Evolutionary conservation across 768 basidiomycete genomes (phyloP).

Genomic region (Strobilomyces dryophilus): DNA sequence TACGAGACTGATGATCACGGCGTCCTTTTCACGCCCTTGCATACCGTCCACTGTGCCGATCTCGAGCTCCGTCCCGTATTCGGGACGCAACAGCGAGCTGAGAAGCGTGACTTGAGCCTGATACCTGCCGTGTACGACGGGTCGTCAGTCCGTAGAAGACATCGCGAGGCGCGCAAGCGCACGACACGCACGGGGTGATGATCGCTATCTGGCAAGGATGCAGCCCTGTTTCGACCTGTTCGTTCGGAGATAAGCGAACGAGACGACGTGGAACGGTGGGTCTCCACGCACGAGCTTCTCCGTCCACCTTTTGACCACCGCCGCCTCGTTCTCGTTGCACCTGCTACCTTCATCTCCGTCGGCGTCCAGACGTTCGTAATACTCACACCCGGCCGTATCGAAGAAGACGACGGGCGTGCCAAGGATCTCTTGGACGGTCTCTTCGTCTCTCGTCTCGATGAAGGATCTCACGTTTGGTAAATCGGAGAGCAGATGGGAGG

Average conservation of each 20-base stretch:
- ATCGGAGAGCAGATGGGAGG: conserved; percentile 66
- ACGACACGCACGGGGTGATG: conserved; percentile 77
- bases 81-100: conserved; percentile 67
- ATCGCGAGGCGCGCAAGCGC: neutral
- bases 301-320: conserved; percentile 79
- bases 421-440: conserved; percentile 68
- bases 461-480: conserved; percentile 49
- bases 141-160: too few species aligned
- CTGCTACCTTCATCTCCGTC: conserved; percentile 86
- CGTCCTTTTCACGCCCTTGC: conserved; percentile 96
- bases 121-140: conserved; percentile 42
- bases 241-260: neutral
- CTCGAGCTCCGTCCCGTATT: conserved; percentile 68
- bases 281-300: conserved; percentile 59
- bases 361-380: conserved; percentile 77
- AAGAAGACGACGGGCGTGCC: conserved; percentile 84
- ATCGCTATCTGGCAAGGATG: conserved; percentile 74
- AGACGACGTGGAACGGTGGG: too few species aligned
- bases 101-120: conserved; percentile 91
- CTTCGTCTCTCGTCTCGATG: conserved; percentile 42
- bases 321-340: conserved; percentile 93
- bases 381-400: conserved; percentile 93
- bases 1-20: conserved; percentile 88
- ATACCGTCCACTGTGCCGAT: conserved; percentile 96
- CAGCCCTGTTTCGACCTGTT: conserved; percentile 58